Base-by-base conservation (phyloP, 1,284 basidiomycete genomes). In the Abortiporus biennis region DNA sequence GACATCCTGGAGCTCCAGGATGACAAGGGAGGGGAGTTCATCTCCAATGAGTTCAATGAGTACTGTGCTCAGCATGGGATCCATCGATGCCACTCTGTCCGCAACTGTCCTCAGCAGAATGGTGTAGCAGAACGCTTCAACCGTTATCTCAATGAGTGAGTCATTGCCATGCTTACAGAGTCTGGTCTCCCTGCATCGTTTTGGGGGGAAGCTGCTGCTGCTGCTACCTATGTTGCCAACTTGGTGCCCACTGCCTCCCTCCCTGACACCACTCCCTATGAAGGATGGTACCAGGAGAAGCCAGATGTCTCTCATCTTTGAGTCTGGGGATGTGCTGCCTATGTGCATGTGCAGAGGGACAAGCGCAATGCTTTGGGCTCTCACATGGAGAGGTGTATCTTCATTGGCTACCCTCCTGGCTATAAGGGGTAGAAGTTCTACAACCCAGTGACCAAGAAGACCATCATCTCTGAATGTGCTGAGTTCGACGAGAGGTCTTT, bases 401-500 rank as follows among this genome's bases (percentile, higher is more conserved):
- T 66, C 38, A 49, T 68, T 44, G 66, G 65, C 5, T 68, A 65
- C 46, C 54, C 57, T 1, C 39, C 45, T 4, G 55, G 52, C 15
- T 51, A 50, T 33, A 54, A 59, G 42, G 59, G 37, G 2, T 64
- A 59, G 59, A 47, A 13, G 30, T 9, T 3, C 51, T 59, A 43
- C 56, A 81, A 64, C 35, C 53, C 54, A 6, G 27, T 24, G 8
- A 52, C 50, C 3, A 43, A 47, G 33, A 54, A 48, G 36, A 39
- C 51, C 13, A 23, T 58, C 22, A 58, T 54, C 37, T 52, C 50
- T 11, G 53, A 52, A 16, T 43, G 48, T 51, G 59, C 53, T 42
- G 47, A 48, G 4, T 61, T 62, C 49, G 60, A 64, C 43, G 59
- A 63, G 37, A 35, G 43, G 36, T 49, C 33, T 32, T 48, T 47